Evolutionary conservation across 2,329 filamentous ascomycete species (phyloP).

Genomic region (Epichloe hybrida): DNA sequence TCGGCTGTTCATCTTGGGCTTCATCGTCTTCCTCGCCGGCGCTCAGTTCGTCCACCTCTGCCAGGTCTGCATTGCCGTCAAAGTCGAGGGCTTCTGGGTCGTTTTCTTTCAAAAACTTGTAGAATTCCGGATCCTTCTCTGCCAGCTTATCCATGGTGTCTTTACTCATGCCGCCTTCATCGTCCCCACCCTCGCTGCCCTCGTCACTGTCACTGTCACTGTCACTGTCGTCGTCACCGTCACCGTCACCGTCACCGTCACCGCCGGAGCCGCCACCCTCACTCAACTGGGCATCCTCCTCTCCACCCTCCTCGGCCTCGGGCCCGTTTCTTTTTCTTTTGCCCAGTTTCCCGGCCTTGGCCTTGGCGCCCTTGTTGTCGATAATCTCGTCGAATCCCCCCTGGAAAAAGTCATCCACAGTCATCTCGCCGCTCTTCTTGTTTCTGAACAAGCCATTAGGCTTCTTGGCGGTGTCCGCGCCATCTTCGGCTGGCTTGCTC

Average conservation of each 20-base stretch:
- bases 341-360: constrained; percentile 42
- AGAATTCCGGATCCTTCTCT: constrained; percentile 93
- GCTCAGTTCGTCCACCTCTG: constrained; percentile 73
- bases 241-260: constrained; percentile 18
- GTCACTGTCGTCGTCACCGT: too few species aligned
- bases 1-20: constrained; percentile 43
- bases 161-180: constrained; percentile 65
- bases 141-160: constrained; percentile 74
- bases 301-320: constrained; percentile 31
- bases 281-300: constrained; percentile 25
- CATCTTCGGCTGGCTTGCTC: constrained; percentile 33
- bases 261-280: constrained; percentile 28
- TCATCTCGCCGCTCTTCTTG: constrained; percentile 64
- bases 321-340: constrained; percentile 56
- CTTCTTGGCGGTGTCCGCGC: constrained; percentile 17
- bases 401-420: constrained; percentile 94
- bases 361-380: constrained; percentile 32
- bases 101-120: constrained; percentile 93
- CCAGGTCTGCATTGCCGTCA: constrained; percentile 69
- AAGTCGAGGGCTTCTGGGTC: constrained; percentile 88
- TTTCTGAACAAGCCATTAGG: constrained; percentile 31
- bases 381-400: constrained; percentile 88
- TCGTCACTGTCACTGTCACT: constrained; percentile 29
- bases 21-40: constrained; percentile 39
- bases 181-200: constrained; percentile 34